Evolutionary conservation across 2,329 filamentous ascomycete species (phyloP), one percentile per base, ranked within the genome.

Genomic region (Fusarium incarnatum): DNA sequence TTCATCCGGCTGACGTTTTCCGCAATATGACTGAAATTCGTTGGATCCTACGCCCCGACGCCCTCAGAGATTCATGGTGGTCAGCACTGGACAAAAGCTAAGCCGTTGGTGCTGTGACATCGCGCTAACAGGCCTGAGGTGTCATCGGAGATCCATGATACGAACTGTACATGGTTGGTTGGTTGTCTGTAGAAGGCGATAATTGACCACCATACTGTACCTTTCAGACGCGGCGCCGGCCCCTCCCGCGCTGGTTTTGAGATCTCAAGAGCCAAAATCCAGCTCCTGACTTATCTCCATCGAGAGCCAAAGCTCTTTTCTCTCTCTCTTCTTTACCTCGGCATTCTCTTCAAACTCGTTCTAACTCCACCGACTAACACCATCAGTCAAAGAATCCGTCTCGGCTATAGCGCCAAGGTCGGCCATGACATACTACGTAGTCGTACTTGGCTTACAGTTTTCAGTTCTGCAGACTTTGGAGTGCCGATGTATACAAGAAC

Each of bases 151-250:
- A 23, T 37, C 34, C 34, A 37, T 37, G 34, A 23, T 44, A 44
- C 20, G 41, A 23, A 20, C 23, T 40, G 22, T 34, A 49, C 11
- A 30, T 49, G 23, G 34, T 37, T 37, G 23, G 32, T 37, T 37
- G 34, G 34, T 37, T 37, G 34, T 37, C 34, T 37, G 34, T 34
- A 50, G 37, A 28, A 25, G 11, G 13, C n/a, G 22, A 52, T n/a
- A 15, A 20, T 25, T 27, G 20, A 41, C 13, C 49, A n/a, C 20
- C 22, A 44, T 10, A 25, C n/a, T n/a, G 32, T 22, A 40, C 25
- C 27, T 42, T 65, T 52, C 28, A 44, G 41, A 60, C 47, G 63
- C 67, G 68, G 68, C 63, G 68, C 52, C 68, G 67, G 68, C 50
- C 49, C 68, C 68, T 70, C 67, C 68, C 68, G 63, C 40, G 16